These are phyloP conservation scores for Amoeboaphelidium protococcarum DNA, from an alignment of 371 early-diverging fungal genomes.

Conservation along the genomic window DNA sequence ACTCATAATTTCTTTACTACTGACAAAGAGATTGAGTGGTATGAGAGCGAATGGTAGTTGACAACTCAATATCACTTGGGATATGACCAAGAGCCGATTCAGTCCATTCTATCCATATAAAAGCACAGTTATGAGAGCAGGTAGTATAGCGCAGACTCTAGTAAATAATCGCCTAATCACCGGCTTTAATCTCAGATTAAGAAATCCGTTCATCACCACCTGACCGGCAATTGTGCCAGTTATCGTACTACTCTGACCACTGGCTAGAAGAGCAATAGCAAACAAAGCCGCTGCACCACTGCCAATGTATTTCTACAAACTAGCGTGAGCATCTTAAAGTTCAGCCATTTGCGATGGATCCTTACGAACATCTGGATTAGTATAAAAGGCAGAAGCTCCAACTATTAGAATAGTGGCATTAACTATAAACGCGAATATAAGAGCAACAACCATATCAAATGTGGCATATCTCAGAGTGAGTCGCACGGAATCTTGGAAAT, in stretches of 20 bases:
- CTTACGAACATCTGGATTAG: too few species aligned
- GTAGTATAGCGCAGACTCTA: conserved; percentile 35
- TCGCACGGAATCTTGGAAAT: too few species aligned
- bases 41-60: conserved; percentile 55
- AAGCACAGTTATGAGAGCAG: conserved; percentile 39
- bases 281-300: conserved; percentile 34
- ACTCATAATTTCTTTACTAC: not conserved
- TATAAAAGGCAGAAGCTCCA: conserved; percentile 40
- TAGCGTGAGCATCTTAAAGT: conserved; percentile 30
- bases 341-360: conserved; percentile 16
- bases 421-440: conserved; percentile 42
- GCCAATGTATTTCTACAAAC: conserved; percentile 29
- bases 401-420: conserved; percentile 53
- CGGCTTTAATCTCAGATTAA: conserved; percentile 30
- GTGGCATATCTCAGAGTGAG: conserved; percentile 12
- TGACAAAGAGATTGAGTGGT: conserved; percentile 39
- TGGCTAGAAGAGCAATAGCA: conserved; percentile 40
- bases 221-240: conserved; percentile 68
- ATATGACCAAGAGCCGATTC: conserved; percentile 28
- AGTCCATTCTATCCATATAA: conserved; percentile 31
- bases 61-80: conserved; percentile 44
- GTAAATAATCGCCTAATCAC: conserved; percentile 43
- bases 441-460: conserved; percentile 33
- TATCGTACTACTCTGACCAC: conserved; percentile 49
- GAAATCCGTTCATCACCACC: conserved; percentile 53